A percentile compares a stretch with the other conserved stretches of the same genome.
Conservation (phyloP, 1,139 yeast genomes). For the Blastobotrys arbuscula region DNA sequence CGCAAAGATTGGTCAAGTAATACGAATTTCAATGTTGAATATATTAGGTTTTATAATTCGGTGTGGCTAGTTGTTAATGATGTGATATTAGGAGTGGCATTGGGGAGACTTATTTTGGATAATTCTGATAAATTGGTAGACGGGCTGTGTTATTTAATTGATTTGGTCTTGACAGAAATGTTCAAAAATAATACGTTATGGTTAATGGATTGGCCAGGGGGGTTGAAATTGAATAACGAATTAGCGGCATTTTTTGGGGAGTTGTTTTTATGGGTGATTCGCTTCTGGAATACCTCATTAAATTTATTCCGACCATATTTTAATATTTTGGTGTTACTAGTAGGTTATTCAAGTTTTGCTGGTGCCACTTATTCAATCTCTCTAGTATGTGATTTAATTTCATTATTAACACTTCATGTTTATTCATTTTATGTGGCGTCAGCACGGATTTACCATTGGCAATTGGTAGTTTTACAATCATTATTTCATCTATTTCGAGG, state of each 20-base stretch:
- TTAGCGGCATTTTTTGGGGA: conserved; percentile 84
- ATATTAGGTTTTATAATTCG: conserved; percentile 81
- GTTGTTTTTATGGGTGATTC: conserved; percentile 76
- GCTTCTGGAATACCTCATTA: conserved; percentile 48
- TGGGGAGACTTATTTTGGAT: conserved; percentile 47
- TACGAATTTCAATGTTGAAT: conserved; percentile 48
- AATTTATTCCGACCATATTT: conserved; percentile 31
- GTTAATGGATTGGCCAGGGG: conserved; percentile 90
- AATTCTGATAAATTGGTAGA: conserved; percentile 38
- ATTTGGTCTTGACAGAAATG: conserved; percentile 37
- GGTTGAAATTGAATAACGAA: conserved; percentile 85
- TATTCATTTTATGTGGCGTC: conserved; percentile 73
- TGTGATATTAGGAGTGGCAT: conserved; percentile 62
- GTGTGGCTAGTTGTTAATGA: conserved; percentile 86
- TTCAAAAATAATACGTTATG: conserved; percentile 53
- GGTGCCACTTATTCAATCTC: conserved; percentile 67
- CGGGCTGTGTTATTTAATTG: conserved; percentile 31
- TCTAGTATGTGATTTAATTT: conserved; percentile 56
- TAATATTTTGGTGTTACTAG: conserved; percentile 31
- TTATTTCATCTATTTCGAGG: conserved; percentile 86
- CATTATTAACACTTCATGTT: conserved; percentile 64
- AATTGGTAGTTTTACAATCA: conserved; percentile 60
- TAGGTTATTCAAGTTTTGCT: conserved; percentile 45
- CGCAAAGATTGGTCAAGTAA: conserved; percentile 34
- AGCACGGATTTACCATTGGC: conserved; percentile 74